A percentile compares a stretch with the other conserved stretches of the same genome.
phyloP scores from a whole-genome alignment of 768 basidiomycete species.

The Rhizopogon vesiculosus region DNA sequence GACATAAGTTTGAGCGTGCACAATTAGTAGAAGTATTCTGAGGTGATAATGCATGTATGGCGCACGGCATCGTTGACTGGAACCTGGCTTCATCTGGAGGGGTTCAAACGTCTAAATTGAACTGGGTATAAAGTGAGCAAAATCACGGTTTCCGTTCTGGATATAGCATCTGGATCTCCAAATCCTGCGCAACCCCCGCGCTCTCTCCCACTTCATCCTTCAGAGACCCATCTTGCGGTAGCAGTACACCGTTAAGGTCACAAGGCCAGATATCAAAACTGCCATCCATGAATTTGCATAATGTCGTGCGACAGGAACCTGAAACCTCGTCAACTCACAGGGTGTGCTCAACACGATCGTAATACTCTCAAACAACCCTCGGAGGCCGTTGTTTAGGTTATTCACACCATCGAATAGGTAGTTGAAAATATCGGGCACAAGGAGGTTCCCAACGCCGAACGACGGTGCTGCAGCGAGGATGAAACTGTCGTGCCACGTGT shows the following conservation, averaged over 20 bases:
- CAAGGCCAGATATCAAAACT: constrained; percentile 57
- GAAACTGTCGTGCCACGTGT: constrained; percentile 63
- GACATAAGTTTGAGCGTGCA: not conserved
- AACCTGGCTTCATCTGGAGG: not conserved
- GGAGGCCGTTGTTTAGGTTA: constrained; percentile 47
- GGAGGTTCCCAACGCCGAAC: constrained; percentile 68
- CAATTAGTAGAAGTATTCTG: no score
- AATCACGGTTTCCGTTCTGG: not conserved
- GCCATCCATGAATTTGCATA: constrained; percentile 3
- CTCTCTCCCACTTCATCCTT: constrained; percentile 20
- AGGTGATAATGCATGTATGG: no score
- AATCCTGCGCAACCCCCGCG: constrained; percentile 19
- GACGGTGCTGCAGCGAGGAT: constrained; percentile 64
- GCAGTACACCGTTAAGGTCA: constrained; percentile 52
- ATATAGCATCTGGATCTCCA: constrained; percentile 10
- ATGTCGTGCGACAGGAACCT: not conserved
- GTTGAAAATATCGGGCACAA: constrained; percentile 60
- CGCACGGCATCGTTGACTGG: no score
- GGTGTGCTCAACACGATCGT: constrained; percentile 79
- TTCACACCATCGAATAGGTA: constrained; percentile 64
- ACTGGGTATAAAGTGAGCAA: not conserved
- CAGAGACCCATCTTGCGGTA: constrained; percentile 34
- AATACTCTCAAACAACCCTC: constrained; percentile 72
- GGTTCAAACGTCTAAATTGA: not conserved
- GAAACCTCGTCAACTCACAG: constrained; percentile 41